Conservation (phyloP, 2,329 filamentous ascomycete species). For the Septoria linicola region DNA sequence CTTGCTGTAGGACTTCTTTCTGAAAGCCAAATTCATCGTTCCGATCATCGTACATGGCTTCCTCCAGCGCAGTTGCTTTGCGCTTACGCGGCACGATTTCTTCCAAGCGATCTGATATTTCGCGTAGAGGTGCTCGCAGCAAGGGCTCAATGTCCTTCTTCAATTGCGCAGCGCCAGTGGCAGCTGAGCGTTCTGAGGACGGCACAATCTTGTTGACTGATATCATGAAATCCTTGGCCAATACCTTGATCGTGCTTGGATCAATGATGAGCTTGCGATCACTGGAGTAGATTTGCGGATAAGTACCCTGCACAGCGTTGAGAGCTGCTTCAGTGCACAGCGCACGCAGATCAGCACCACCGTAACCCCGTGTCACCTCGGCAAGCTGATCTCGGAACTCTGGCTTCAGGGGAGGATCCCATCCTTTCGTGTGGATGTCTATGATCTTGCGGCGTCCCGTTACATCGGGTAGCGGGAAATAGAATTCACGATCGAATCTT, state of each 20-base stretch:
- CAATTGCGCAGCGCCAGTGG: constrained; percentile 78
- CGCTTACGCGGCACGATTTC: constrained; percentile 80
- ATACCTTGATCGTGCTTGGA: constrained; percentile 76
- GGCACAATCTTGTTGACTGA: constrained; percentile 95
- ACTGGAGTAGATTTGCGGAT: constrained; percentile 92
- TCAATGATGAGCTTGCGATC: constrained; percentile 88
- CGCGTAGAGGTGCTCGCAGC: constrained; percentile 67
- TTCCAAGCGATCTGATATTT: constrained; percentile 65
- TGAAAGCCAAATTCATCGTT: constrained; percentile 81
- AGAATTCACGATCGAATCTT: constrained; percentile 95
- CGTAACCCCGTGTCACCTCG: constrained; percentile 90
- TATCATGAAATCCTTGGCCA: constrained; percentile 94
- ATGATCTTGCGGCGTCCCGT: constrained; percentile 81
- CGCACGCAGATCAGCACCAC: constrained; percentile 89
- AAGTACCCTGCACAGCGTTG: constrained; percentile 92
- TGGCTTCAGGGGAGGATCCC: constrained; percentile 73
- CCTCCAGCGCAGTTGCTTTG: constrained; percentile 83
- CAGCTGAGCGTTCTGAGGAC: constrained; percentile 85
- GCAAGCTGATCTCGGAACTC: constrained; percentile 81
- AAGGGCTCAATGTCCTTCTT: constrained; percentile 79
- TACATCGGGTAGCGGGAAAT: constrained; percentile 86
- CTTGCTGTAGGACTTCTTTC: constrained; percentile 69
- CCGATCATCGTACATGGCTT: constrained; percentile 88
- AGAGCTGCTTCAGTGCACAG: constrained; percentile 94
- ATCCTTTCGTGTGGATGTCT: constrained; percentile 92